Conservation (phyloP, 768 basidiomycete genomes). For the Lentinula lateritia region DNA sequence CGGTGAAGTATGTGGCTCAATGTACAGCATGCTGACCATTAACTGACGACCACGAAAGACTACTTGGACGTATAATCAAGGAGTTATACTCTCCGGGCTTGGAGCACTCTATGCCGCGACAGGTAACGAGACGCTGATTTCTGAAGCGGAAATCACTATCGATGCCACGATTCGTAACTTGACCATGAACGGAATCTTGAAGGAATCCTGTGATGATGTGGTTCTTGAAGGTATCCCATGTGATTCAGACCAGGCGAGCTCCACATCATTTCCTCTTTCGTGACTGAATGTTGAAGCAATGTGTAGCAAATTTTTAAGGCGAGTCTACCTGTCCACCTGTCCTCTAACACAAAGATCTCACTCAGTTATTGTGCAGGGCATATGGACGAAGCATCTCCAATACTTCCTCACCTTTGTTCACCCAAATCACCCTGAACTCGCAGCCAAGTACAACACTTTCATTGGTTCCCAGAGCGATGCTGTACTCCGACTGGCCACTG, state of each 20-base stretch:
- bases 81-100: slow-evolving; percentile 50
- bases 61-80: slow-evolving; percentile 60
- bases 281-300: not conserved
- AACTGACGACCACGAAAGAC: slow-evolving; percentile 25
- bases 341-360: not conserved
- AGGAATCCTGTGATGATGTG: slow-evolving; percentile 48
- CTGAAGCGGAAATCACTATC: slow-evolving; percentile 46
- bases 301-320: slow-evolving; percentile 41
- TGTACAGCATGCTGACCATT: not conserved
- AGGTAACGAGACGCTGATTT: slow-evolving; percentile 30
- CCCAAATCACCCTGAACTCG: slow-evolving; percentile 21
- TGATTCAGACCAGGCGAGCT: slow-evolving; percentile 38
- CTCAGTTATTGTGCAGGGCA: slow-evolving; percentile 25
- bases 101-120: slow-evolving; percentile 39
- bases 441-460: slow-evolving; percentile 35
- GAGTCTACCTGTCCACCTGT: not conserved
- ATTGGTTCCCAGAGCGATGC: slow-evolving; percentile 36
- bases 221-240: slow-evolving; percentile 31
- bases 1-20: slow-evolving; percentile 17
- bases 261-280: not conserved
- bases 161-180: slow-evolving; percentile 43
- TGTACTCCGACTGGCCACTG: slow-evolving; percentile 37
- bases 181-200: slow-evolving; percentile 34
- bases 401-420: slow-evolving; percentile 40
- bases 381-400: slow-evolving; percentile 48